phyloP scores from a whole-genome alignment of 1,284 basidiomycete genomes.

The Pseudozyma thailandica region DNA sequence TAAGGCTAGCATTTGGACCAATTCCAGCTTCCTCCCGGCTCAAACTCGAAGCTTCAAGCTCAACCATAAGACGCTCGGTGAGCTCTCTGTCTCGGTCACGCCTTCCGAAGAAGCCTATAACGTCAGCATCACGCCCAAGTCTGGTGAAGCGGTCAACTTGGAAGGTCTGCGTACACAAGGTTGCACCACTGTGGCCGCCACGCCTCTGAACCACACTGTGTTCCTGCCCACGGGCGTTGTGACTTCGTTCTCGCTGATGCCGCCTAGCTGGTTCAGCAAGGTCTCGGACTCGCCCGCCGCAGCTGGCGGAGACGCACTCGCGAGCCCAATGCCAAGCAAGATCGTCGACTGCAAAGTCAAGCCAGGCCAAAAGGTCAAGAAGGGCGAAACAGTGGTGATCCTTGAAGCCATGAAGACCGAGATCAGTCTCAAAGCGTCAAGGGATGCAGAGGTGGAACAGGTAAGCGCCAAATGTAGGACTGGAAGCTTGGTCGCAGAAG shows the following conservation, averaged over 20 bases:
- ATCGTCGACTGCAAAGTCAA: constrained; percentile 81
- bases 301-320: constrained; percentile 1
- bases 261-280: constrained; percentile 26
- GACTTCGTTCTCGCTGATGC: constrained; percentile 8
- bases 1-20: constrained; percentile 21
- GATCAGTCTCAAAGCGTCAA: constrained; percentile 75
- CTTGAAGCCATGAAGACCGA: constrained; percentile 94
- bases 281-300: constrained; percentile 2
- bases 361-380: constrained; percentile 80
- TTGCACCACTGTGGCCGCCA: constrained; percentile 6
- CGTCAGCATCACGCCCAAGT: not conserved
- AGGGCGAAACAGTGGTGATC: constrained; percentile 82
- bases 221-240: constrained; percentile 31
- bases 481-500: constrained; percentile 89
- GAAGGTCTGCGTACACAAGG: constrained; percentile 71
- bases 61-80: constrained; percentile 22
- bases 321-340: constrained; percentile 47
- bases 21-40: not conserved
- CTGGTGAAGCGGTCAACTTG: constrained; percentile 68
- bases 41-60: constrained; percentile 1
- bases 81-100: constrained; percentile 10
- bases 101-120: not conserved
- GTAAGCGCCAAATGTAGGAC: constrained; percentile 73
- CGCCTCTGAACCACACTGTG: constrained; percentile 9
- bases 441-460: constrained; percentile 76